phyloP scores from a whole-genome alignment of 2,329 filamentous ascomycete genomes.

The Xylogone sp. region DNA sequence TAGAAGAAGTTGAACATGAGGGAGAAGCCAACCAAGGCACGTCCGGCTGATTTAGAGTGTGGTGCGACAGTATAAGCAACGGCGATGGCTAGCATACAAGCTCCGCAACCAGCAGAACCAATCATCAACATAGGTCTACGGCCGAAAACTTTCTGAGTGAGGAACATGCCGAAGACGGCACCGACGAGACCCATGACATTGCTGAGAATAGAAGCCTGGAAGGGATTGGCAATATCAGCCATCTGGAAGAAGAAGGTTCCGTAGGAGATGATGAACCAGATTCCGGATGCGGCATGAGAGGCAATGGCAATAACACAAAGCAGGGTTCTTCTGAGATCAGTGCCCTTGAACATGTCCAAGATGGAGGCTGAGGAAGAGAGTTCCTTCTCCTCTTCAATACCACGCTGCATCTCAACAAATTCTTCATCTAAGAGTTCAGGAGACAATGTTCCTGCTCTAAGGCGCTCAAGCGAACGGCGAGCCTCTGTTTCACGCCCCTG shows the following conservation, averaged over 20 bases:
- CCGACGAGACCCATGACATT: slow-evolving; percentile 47
- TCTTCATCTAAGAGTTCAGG: not conserved
- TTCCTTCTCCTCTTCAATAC: not conserved
- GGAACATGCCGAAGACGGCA: slow-evolving; percentile 47
- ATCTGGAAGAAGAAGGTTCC: slow-evolving; percentile 25
- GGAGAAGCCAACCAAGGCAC: slow-evolving; percentile 48
- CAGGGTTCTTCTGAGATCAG: slow-evolving; percentile 31
- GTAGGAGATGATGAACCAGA: slow-evolving; percentile 26
- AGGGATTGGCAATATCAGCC: slow-evolving; percentile 50
- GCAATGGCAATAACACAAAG: slow-evolving; percentile 8
- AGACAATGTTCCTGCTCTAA: not conserved
- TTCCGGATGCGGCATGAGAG: slow-evolving; percentile 23
- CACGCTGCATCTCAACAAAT: not conserved
- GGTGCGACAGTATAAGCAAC: slow-evolving; percentile 44
- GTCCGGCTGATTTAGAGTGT: slow-evolving; percentile 32
- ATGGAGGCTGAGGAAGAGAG: not conserved
- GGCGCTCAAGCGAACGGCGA: not conserved
- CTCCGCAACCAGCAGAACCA: slow-evolving; percentile 47
- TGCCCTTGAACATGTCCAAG: slow-evolving; percentile 23
- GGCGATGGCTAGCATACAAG: slow-evolving; percentile 51
- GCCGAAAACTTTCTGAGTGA: slow-evolving; percentile 47
- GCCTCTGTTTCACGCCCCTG: slow-evolving; percentile 1
- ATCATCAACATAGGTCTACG: slow-evolving; percentile 48
- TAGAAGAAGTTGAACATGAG: slow-evolving; percentile 20
- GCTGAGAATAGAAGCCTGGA: slow-evolving; percentile 51